These are phyloP conservation scores for Sporothrix dimorphospora DNA, from an alignment of 2,329 filamentous ascomycete genomes.

Conservation along the genomic window DNA sequence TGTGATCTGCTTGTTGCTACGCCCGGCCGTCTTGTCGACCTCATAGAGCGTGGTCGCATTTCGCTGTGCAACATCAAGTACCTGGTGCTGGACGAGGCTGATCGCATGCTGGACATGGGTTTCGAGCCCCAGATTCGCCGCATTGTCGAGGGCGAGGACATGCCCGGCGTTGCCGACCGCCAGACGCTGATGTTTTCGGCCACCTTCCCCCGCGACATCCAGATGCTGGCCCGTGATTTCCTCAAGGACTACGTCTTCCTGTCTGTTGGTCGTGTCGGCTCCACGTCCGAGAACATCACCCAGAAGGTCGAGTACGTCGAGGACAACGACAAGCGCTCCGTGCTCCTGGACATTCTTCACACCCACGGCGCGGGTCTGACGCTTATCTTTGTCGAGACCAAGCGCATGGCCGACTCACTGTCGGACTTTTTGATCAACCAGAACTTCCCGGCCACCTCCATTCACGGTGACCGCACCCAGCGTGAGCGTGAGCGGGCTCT, in stretches of 20 bases:
- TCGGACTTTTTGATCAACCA: slow-evolving; percentile 99
- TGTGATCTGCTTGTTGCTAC: slow-evolving; percentile 97
- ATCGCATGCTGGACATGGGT: slow-evolving; percentile 99
- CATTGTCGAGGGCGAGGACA: slow-evolving; percentile 97
- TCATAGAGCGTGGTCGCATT: slow-evolving; percentile 98
- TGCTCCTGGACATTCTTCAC: slow-evolving; percentile 95
- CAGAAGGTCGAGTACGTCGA: slow-evolving; percentile 98
- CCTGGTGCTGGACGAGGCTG: slow-evolving; percentile 96
- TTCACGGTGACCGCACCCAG: slow-evolving; percentile 97
- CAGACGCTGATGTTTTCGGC: slow-evolving; percentile 99
- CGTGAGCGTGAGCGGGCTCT: slow-evolving; percentile 97
- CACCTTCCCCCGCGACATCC: slow-evolving; percentile 98
- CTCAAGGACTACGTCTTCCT: slow-evolving; percentile 99
- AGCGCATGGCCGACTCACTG: slow-evolving; percentile 97
- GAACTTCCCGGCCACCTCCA: slow-evolving; percentile 96
- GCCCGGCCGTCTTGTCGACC: slow-evolving; percentile 92
- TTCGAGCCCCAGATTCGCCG: slow-evolving; percentile 99
- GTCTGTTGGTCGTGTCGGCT: slow-evolving; percentile 96
- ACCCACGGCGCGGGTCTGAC: slow-evolving; percentile 87
- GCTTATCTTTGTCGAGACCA: slow-evolving; percentile 98
- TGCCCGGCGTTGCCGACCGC: slow-evolving; percentile 80
- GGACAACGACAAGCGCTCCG: slow-evolving; percentile 94
- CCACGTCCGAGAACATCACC: slow-evolving; percentile 99
- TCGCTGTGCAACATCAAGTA: slow-evolving; percentile 99
- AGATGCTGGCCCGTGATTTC: slow-evolving; percentile 98